phyloP scores from a whole-genome alignment of 805 yeast species.

The Jamesozyma spencerorum region DNA sequence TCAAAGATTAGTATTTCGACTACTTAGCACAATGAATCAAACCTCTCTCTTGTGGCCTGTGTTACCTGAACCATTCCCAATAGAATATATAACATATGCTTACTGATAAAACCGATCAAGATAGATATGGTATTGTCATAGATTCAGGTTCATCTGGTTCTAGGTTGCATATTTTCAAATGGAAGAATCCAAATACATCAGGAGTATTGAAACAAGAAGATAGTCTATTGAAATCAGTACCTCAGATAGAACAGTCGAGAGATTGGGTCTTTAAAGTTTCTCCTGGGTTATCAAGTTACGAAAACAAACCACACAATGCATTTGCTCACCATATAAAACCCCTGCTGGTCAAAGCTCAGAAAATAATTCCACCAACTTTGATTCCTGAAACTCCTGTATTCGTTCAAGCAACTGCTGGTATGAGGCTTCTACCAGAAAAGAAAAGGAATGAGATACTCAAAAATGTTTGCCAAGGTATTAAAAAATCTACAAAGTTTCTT shows the following conservation, averaged over 20 bases:
- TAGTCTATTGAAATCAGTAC: conserved; percentile 46
- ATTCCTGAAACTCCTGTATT: conserved; percentile 71
- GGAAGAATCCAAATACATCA: conserved; percentile 46
- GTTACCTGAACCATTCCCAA: too few species aligned
- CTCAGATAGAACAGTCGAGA: conserved; percentile 51
- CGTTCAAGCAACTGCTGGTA: conserved; percentile 94
- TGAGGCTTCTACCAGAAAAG: conserved; percentile 61
- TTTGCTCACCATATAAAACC: conserved; percentile 65
- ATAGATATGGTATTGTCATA: conserved; percentile 71
- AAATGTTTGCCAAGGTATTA: conserved; percentile 51
- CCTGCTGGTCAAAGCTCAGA: conserved; percentile 59
- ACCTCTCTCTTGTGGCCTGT: too few species aligned
- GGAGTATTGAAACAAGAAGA: conserved; percentile 12
- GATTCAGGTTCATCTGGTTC: conserved; percentile 98
- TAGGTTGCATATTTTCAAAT: conserved; percentile 69
- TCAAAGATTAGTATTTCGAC: too few species aligned
- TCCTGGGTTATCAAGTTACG: conserved; percentile 79
- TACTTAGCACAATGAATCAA: too few species aligned
- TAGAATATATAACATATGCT: too few species aligned
- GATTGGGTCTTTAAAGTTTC: conserved; percentile 63
- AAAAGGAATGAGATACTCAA: conserved; percentile 46
- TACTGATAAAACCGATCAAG: conserved; percentile 4
- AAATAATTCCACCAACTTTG: conserved; percentile 54
- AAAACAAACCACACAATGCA: conserved; percentile 41
- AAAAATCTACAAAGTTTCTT: conserved; percentile 47